Conservation (phyloP, 257 asterid genomes). For the Nicotiana tomentosiformis region DNA sequence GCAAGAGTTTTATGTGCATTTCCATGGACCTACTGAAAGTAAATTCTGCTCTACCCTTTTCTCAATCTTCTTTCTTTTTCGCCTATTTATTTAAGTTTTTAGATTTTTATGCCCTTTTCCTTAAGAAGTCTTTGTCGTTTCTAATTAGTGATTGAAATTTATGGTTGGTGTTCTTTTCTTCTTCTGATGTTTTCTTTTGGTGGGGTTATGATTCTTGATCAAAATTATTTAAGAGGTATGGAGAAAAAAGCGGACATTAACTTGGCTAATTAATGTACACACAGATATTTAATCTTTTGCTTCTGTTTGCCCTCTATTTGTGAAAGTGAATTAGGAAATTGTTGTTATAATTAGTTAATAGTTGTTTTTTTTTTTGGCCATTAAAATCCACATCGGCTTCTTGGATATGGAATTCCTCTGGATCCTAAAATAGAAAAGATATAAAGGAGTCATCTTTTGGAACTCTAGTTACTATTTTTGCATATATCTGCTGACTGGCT, state of each 20-base stretch:
- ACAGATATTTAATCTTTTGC: not conserved
- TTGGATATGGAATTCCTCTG: not conserved
- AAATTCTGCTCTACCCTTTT: conserved; percentile 23
- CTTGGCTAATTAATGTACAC: not conserved
- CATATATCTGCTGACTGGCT: not conserved
- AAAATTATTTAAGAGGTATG: not conserved
- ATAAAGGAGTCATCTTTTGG: no score
- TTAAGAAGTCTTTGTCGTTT: conserved; percentile 21
- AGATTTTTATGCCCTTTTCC: not conserved
- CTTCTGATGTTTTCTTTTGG: not conserved
- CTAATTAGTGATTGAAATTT: not conserved
- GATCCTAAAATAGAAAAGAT: no score
- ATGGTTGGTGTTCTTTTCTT: not conserved
- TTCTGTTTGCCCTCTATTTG: not conserved
- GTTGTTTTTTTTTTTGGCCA: not conserved
- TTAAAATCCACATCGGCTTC: not conserved
- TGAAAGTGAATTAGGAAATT: not conserved
- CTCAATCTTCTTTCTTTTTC: conserved; percentile 18
- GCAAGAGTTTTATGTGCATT: conserved; percentile 85
- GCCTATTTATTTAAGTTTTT: conserved; percentile 2
- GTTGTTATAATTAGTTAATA: not conserved
- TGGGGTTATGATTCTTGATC: not conserved
- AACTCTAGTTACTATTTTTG: not conserved
- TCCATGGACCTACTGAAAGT: conserved; percentile 90
- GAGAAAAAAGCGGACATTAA: not conserved